Percentiles rank a stretch among this genome's conserved stretches.
phyloP scores from a whole-genome alignment of 2,329 filamentous ascomycete species.

The Ascosphaera acerosa region DNA sequence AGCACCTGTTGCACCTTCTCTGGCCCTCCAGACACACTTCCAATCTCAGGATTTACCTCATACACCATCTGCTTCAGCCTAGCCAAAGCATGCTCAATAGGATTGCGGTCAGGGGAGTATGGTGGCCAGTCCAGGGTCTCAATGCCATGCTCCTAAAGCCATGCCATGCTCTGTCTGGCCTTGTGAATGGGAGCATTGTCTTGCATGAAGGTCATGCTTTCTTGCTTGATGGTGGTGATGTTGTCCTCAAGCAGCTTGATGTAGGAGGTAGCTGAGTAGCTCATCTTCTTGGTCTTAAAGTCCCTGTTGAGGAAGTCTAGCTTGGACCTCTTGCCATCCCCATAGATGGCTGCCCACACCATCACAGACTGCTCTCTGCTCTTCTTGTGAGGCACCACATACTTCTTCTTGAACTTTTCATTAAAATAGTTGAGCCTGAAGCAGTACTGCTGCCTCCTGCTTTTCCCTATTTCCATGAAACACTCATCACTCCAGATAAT shows the following conservation, averaged over 20 bases:
- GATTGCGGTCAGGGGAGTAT: slow-evolving; percentile 6
- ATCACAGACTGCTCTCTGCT: too few species aligned
- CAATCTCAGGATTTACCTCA: slow-evolving; percentile 2
- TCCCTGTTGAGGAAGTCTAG: slow-evolving; percentile 3
- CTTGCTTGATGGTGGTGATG: slow-evolving; percentile 1
- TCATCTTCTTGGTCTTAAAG: slow-evolving; percentile 1
- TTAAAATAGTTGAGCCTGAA: not conserved
- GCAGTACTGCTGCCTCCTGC: slow-evolving; percentile 3
- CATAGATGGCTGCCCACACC: slow-evolving; percentile 4
- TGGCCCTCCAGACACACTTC: not conserved
- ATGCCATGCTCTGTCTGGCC: not conserved
- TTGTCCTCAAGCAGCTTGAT: slow-evolving; percentile 1
- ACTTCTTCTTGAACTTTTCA: slow-evolving; percentile 1
- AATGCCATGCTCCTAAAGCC: slow-evolving; percentile 3
- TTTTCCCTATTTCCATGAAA: slow-evolving; percentile 1
- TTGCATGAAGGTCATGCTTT: slow-evolving; percentile 5
- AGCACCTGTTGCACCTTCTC: not conserved
- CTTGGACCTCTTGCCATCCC: not conserved
- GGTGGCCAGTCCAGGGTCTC: slow-evolving; percentile 4
- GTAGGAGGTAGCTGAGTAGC: slow-evolving; percentile 3
- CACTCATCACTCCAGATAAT: slow-evolving; percentile 3
- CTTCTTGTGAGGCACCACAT: not conserved
- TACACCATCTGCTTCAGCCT: slow-evolving; percentile 4
- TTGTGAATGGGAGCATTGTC: slow-evolving; percentile 5
- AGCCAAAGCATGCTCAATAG: slow-evolving; percentile 6